Evolutionary conservation across 1,139 yeast species (phyloP), one percentile per base, ranked within the genome.

Genomic region (Pichia sp.): DNA sequence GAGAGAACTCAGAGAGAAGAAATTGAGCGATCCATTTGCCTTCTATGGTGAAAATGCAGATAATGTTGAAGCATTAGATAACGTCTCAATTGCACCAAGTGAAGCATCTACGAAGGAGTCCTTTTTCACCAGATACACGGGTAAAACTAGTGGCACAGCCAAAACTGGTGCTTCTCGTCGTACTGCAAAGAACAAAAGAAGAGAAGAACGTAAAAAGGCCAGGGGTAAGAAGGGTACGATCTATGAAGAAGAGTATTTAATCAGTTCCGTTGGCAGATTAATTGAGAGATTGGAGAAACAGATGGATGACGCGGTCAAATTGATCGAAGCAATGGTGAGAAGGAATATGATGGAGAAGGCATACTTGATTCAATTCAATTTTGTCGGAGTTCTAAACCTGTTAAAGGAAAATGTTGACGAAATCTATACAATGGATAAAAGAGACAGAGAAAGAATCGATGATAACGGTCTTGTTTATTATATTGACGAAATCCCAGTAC

Each of bases 141-240:
- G 97, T 52, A 88, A 90, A 64, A 88, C 97, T 1, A 74, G 84
- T 0, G 95, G 96, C 27, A 92, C 98, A 3, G 98, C 97, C 4
- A 85, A 85, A 61, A 92, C 98, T 0, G 97, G 97, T 29, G 97
- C 94, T 1, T 83, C 97, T 0, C 77, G 98, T 64, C 77, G 83
- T 58, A 88, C 98, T 0, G 76, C 95, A 8, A 94, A 92, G 66
- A 92, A 90, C 64, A 78, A 81, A 52, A 86, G 96, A 63, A 78
- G 98, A 56, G 97, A 92, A 64, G 98, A 92, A 62, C 79, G 98
- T 58, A 94, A 94, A 68, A 77, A 81, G 51, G 99, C 98, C 1
- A 79, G 95, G 57, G 98, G 98, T 48, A 86, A 95, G 69, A 92
- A 92, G 68, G 97, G 97, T 38, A 90, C 97, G 4, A 85, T 92